Evolutionary conservation across 1,284 basidiomycete species (phyloP), one percentile per base, ranked within the genome.

Genomic region (Bjerkandera adusta): DNA sequence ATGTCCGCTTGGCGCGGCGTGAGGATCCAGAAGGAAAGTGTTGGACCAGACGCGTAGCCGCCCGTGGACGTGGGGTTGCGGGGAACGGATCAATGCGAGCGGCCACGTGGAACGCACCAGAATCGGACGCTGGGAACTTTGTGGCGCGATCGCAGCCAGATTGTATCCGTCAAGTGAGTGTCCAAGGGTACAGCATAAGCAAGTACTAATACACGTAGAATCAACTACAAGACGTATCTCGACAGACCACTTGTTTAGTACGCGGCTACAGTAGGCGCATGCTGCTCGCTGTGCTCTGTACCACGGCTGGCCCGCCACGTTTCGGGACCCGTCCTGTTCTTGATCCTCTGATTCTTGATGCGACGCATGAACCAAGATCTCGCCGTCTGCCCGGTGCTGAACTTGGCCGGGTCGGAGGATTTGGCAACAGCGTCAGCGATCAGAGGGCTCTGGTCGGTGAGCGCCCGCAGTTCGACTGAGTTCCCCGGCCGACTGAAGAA

Each of bases 401-500:
- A 63, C 45, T 57, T 57, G 11, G 45, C 40, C n/a, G 48, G 46
- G 36, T 51, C 47, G 0, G 49, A 49, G 4, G 55, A 51, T 7
- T 53, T 47, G 2, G 47, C 45, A 5, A 55, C 58, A 4, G 64
- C 64, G 6, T 57, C 55, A 13, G 57, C 59, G 35, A 66, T 53
- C 24, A 56, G 36, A 2, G 49, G 33, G 40, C 61, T 64, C 34
- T 56, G 26, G 3, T 57, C 57, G 4, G 51, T 36, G 15, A 65
- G 41, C 0, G 63, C 55, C 45, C 51, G 38, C 48, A 63, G 40
- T 5, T 55, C 29, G 15, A 61, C 58, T 11, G 49, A 47, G 49
- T 66, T 49, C 27, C 60, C 63, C 1, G 69, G 69, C 6, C 69
- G 58, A 3, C 58, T 61, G 55, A 70, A 69, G 57, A 59, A 69